Conservation (phyloP, 805 yeast species). For the Wickerhamiella brachini region DNA sequence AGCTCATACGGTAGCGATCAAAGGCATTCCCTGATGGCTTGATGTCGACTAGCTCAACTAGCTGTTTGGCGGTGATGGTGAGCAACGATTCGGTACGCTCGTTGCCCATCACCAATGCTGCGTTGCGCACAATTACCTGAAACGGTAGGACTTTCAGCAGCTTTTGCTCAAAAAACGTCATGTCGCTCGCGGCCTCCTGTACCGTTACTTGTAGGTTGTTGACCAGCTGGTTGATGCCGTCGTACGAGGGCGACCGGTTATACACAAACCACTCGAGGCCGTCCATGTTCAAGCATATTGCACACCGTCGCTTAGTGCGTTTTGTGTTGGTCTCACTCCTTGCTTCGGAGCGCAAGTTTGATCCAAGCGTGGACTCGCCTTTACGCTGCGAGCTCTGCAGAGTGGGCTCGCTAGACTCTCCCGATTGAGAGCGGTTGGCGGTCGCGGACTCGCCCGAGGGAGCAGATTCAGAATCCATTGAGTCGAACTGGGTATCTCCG, state of each 20-base stretch:
- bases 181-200: conserved; percentile 6
- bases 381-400: neutral
- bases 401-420: neutral
- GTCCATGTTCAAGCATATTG: conserved; percentile 37
- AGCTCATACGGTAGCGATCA: conserved; percentile 43
- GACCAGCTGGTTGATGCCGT: conserved; percentile 18
- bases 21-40: conserved; percentile 32
- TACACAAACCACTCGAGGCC: conserved; percentile 78
- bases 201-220: neutral
- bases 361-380: neutral
- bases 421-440: neutral
- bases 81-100: conserved; percentile 58
- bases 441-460: neutral
- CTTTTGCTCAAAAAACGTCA: conserved; percentile 10
- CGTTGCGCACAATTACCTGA: conserved; percentile 42
- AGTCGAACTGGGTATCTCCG: neutral
- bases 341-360: too few relatives aligned
- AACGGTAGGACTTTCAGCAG: conserved; percentile 40
- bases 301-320: neutral
- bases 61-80: conserved; percentile 43
- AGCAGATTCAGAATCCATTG: neutral
- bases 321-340: neutral
- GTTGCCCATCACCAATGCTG: conserved; percentile 73
- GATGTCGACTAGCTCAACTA: conserved; percentile 46
- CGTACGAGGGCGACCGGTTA: conserved; percentile 69